phyloP scores from a whole-genome alignment of 345 rosid species.

The Iberis pinnata region DNA sequence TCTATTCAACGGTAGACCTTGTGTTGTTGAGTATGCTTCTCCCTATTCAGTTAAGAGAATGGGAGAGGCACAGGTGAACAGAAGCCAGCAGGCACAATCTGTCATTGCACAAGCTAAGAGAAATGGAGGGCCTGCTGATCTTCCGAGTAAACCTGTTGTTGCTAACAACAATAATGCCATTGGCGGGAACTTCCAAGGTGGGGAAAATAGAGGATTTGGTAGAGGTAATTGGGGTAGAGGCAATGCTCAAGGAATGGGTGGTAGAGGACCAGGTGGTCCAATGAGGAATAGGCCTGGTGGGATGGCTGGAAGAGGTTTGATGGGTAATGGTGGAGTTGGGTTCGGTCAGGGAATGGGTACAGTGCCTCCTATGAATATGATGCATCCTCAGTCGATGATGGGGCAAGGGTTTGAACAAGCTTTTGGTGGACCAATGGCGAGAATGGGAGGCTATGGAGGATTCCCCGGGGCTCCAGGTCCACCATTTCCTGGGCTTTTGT shows the following conservation, averaged over 20 bases:
- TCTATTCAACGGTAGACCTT: constrained; percentile 61
- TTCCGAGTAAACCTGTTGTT: constrained; percentile 35
- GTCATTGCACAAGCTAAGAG: constrained; percentile 42
- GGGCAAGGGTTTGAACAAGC: constrained; percentile 74
- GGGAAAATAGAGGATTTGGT: constrained; percentile 57
- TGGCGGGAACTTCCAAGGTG: constrained; percentile 67
- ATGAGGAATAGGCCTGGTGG: constrained; percentile 63
- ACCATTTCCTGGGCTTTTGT: constrained; percentile 54
- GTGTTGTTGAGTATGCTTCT: constrained; percentile 71
- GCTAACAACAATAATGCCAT: constrained; percentile 37
- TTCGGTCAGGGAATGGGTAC: constrained; percentile 63
- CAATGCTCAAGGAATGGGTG: constrained; percentile 59
- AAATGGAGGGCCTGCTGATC: constrained; percentile 53
- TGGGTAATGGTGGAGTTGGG: constrained; percentile 64
- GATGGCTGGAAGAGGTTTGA: constrained; percentile 59
- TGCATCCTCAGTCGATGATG: constrained; percentile 71
- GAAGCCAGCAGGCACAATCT: constrained; percentile 52
- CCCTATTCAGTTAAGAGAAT: constrained; percentile 61
- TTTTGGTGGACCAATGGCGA: constrained; percentile 75
- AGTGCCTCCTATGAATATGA: constrained; percentile 46
- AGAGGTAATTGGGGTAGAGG: constrained; percentile 77
- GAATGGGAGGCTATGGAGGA: constrained; percentile 69
- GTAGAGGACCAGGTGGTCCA: constrained; percentile 65
- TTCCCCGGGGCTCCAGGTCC: constrained; percentile 69
- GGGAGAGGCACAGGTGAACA: constrained; percentile 65